These are phyloP conservation scores for Nicotiana undulata DNA, from an alignment of 257 asterid species.

Conservation along the genomic window DNA sequence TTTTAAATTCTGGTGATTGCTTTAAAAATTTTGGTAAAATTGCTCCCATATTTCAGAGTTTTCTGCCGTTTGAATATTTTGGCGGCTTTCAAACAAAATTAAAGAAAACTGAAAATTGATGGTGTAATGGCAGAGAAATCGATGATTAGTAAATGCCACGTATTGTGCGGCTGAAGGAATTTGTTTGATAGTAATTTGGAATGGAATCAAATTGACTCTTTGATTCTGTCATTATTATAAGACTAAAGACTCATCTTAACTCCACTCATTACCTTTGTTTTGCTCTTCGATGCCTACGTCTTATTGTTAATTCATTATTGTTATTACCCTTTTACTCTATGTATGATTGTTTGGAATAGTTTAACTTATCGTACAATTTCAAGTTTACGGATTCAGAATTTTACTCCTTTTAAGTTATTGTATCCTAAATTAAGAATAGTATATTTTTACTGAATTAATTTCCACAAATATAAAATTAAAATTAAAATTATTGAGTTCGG, in stretches of 20 bases:
- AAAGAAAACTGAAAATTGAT: not conserved
- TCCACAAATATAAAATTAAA: too few species aligned
- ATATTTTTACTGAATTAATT: too few species aligned
- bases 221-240: slow-evolving; percentile 18
- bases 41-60: too few species aligned
- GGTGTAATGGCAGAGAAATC: slow-evolving; percentile 14
- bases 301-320: not conserved
- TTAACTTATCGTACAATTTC: not conserved
- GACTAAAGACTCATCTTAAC: slow-evolving; percentile 12
- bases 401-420: too few species aligned
- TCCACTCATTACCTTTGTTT: slow-evolving; percentile 12
- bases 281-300: slow-evolving; percentile 14
- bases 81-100: not conserved
- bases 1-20: too few species aligned
- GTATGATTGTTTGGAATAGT: not conserved
- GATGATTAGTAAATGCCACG: slow-evolving; percentile 43
- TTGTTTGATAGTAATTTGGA: slow-evolving; percentile 63
- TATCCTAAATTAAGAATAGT: too few species aligned
- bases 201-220: slow-evolving; percentile 46
- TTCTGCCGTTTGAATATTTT: too few species aligned
- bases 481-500: too few species aligned
- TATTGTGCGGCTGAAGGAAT: slow-evolving; percentile 37
- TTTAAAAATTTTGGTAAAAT: too few species aligned
- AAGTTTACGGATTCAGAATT: too few species aligned
- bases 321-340: not conserved